These are phyloP conservation scores for Tetrahymena borealis DNA, from an alignment of 73 alveolate genomes.

Conservation along the genomic window DNA sequence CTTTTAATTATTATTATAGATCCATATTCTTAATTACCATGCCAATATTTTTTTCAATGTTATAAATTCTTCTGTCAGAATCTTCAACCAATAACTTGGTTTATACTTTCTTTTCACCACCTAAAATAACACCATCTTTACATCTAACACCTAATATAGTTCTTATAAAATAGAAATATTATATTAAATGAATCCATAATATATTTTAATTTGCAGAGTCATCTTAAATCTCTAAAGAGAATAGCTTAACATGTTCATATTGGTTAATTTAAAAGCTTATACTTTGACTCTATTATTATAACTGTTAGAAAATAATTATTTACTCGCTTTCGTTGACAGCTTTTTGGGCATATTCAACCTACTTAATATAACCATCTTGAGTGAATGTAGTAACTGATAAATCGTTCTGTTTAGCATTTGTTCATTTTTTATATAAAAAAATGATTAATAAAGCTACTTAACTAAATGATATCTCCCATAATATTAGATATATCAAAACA, in stretches of 20 bases:
- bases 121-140: constrained; percentile 85
- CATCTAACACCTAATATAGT: constrained; percentile 83
- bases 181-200: no score
- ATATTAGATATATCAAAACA: no score
- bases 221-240: not conserved
- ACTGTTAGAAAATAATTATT: no score
- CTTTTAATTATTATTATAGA: no score
- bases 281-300: no score
- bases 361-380: not conserved
- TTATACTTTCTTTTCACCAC: constrained; percentile 74
- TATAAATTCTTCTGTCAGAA: constrained; percentile 80
- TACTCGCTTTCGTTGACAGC: constrained; percentile 1
- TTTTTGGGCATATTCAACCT: not conserved
- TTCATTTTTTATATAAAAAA: not conserved
- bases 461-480: no score
- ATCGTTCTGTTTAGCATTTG: not conserved
- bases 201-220: no score
- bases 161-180: constrained; percentile 18
- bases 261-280: no score
- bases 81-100: constrained; percentile 77
- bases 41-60: constrained; percentile 58
- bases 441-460: not conserved
- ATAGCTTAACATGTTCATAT: not conserved
- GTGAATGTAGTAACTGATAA: not conserved
- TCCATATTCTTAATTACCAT: constrained; percentile 47